phyloP scores from a whole-genome alignment of 305 asterid species.

The Andrographis paniculata region DNA sequence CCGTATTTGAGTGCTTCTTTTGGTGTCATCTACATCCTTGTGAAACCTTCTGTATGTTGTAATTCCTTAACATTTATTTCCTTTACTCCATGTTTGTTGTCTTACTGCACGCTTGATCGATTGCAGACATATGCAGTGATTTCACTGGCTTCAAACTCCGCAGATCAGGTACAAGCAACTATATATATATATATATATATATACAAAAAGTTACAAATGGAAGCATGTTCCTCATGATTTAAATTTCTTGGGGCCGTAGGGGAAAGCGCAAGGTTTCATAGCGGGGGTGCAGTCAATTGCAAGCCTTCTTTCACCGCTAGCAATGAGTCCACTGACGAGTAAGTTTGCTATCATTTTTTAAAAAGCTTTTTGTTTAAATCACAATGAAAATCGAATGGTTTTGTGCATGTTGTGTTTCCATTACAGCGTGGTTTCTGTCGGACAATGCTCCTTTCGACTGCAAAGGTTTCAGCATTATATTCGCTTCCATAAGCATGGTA shows the following conservation, averaged over 20 bases:
- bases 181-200: too few relatives aligned
- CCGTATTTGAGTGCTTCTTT: slow-evolving; percentile 81
- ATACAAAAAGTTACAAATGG: neutral
- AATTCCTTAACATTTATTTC: too few relatives aligned
- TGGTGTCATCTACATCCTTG: slow-evolving; percentile 76
- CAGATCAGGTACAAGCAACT: slow-evolving; percentile 51
- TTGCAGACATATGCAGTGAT: slow-evolving; percentile 80
- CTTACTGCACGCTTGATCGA: slow-evolving; percentile 9
- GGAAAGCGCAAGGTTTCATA: slow-evolving; percentile 82
- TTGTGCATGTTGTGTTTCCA: slow-evolving; percentile 5
- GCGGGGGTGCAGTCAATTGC: slow-evolving; percentile 78
- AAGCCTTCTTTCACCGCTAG: slow-evolving; percentile 78
- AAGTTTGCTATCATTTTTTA: slow-evolving; percentile 16
- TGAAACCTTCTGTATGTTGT: slow-evolving; percentile 82
- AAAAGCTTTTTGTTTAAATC: too few relatives aligned
- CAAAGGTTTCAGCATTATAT: slow-evolving; percentile 81
- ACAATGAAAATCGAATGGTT: too few relatives aligned
- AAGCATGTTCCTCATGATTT: neutral
- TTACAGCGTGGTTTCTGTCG: slow-evolving; percentile 86
- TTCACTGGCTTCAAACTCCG: slow-evolving; percentile 58
- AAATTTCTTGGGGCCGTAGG: slow-evolving; percentile 27
- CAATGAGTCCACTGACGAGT: slow-evolving; percentile 89
- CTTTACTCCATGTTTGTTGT: too few relatives aligned
- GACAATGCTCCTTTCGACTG: slow-evolving; percentile 75
- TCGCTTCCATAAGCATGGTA: slow-evolving; percentile 83